Conservation (phyloP, 352 stramenopile genomes). For the Pythium graminicola region DNA sequence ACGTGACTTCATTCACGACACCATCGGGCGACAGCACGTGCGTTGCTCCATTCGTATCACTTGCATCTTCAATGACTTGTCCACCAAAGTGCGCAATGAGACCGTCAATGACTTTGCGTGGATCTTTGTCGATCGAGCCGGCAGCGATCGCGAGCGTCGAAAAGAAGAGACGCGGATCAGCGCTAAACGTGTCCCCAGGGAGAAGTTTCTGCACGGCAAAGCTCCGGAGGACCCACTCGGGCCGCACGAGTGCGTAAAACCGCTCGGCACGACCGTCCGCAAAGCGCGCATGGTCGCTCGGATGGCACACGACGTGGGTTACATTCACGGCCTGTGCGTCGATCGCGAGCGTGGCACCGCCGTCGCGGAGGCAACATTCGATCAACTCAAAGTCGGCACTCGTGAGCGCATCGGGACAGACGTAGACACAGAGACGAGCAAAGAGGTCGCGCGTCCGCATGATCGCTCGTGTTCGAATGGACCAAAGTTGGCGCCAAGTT, state of each 20-base stretch:
- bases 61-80: constrained; percentile 55
- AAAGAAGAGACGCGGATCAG: constrained; percentile 70
- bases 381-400: constrained; percentile 34
- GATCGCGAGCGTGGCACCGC: constrained; percentile 41
- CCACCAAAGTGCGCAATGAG: constrained; percentile 79
- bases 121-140: constrained; percentile 69
- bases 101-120: constrained; percentile 68
- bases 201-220: constrained; percentile 61
- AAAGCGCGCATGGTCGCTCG: constrained; percentile 45
- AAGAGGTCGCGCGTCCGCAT: constrained; percentile 51
- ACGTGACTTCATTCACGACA: constrained; percentile 11
- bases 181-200: constrained; percentile 67
- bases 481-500: constrained; percentile 15
- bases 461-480: neutral
- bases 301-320: constrained; percentile 73
- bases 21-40: constrained; percentile 70
- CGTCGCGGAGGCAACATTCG: constrained; percentile 55
- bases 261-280: constrained; percentile 42
- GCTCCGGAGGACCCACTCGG: constrained; percentile 73
- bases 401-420: constrained; percentile 46
- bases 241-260: constrained; percentile 67
- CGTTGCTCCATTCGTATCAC: constrained; percentile 43
- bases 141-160: constrained; percentile 67
- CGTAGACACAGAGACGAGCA: constrained; percentile 37
- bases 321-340: constrained; percentile 25